Percentiles rank a stretch among this genome's conserved stretches.
Evolutionary conservation across 495 filamentous ascomycete species (phyloP).

Genomic region (Podospora fimiseda): DNA sequence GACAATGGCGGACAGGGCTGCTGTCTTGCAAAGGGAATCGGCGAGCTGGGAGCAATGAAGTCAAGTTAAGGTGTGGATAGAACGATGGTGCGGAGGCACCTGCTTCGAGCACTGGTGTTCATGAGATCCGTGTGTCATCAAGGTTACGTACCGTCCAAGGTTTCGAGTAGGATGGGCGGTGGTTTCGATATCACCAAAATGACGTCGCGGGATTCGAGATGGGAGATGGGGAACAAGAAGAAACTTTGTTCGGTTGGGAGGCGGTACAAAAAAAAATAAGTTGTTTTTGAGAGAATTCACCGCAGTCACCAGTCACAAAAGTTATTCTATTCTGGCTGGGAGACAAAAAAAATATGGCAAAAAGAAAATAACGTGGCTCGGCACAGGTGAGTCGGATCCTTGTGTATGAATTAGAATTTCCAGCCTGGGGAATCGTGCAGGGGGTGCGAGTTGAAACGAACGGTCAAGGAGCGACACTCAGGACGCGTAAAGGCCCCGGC

Average conservation of each 20-base stretch:
- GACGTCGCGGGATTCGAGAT: background rate
- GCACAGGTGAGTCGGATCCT: conserved; percentile 20
- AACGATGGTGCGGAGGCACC: background rate
- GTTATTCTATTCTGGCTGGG: conserved; percentile 2
- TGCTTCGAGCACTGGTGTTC: conserved; percentile 11
- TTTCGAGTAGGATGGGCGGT: background rate
- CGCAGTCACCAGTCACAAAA: background rate
- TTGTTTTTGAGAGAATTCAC: background rate
- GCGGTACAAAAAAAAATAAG: too few species aligned
- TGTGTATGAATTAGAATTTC: conserved; percentile 7
- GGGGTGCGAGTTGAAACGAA: conserved; percentile 27
- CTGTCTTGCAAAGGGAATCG: background rate
- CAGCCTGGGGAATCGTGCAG: conserved; percentile 7
- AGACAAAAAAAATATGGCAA: conserved; percentile 15
- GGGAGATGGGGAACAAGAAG: background rate
- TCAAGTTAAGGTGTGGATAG: background rate
- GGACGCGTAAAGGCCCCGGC: conserved; percentile 5
- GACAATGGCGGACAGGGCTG: too few species aligned
- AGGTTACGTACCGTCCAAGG: conserved; percentile 16
- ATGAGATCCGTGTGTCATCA: conserved; percentile 14
- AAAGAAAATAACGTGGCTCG: conserved; percentile 28
- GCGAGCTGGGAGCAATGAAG: background rate
- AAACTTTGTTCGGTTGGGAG: background rate
- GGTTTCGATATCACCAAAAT: background rate
- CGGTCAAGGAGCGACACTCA: conserved; percentile 9